Evolutionary conservation across 2,329 filamentous ascomycete species (phyloP).

Genomic region (Talaromyces sp.): DNA sequence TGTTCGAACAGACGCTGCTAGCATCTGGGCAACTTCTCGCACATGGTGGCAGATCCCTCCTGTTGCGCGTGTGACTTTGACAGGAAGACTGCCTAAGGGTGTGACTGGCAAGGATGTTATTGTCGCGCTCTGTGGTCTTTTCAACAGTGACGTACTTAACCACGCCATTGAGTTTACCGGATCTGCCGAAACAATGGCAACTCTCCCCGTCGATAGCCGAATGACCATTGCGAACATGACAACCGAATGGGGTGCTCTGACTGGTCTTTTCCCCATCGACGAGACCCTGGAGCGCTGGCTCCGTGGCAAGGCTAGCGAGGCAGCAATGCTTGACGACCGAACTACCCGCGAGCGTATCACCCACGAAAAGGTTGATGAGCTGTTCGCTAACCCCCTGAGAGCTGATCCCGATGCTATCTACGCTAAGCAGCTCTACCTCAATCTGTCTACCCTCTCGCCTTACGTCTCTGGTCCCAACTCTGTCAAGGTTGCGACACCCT

Average conservation of each 20-base stretch:
- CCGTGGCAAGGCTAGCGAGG: constrained; percentile 71
- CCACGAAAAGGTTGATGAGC: constrained; percentile 71
- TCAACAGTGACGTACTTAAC: constrained; percentile 88
- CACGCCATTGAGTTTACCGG: constrained; percentile 88
- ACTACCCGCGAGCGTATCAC: constrained; percentile 64
- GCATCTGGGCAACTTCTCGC: constrained; percentile 78
- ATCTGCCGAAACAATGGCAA: constrained; percentile 73
- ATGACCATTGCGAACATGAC: constrained; percentile 76
- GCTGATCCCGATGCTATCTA: constrained; percentile 80
- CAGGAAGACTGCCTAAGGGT: constrained; percentile 72
- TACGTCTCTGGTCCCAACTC: constrained; percentile 88
- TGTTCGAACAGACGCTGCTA: constrained; percentile 84
- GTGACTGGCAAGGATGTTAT: constrained; percentile 96
- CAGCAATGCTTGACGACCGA: constrained; percentile 60
- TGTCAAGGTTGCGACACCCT: constrained; percentile 80
- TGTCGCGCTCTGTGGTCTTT: constrained; percentile 80
- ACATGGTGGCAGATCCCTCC: constrained; percentile 93
- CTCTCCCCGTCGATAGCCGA: constrained; percentile 71
- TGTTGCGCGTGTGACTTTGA: constrained; percentile 77
- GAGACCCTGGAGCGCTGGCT: constrained; percentile 71
- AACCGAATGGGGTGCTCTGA: constrained; percentile 76
- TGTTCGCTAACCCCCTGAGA: constrained; percentile 66
- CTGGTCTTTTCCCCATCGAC: constrained; percentile 81
- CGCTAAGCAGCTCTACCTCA: constrained; percentile 78
- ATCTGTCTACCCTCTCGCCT: constrained; percentile 80